Base-by-base conservation (phyloP, 164 flowering plant genomes). In the Vitis amurensis region DNA sequence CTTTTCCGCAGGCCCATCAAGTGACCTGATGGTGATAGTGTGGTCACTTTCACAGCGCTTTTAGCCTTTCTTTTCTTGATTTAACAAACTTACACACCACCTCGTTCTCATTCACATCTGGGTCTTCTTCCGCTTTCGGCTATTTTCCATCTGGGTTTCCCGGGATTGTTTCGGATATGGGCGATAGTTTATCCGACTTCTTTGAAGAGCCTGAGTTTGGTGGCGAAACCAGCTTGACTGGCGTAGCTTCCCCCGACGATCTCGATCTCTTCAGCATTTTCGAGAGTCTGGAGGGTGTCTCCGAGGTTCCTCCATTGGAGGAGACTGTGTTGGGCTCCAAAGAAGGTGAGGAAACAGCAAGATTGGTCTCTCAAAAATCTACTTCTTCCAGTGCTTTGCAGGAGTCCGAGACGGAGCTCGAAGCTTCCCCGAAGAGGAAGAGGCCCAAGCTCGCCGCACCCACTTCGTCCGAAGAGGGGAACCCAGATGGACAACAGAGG, bases 181-280 rank as follows among this genome's bases (percentile, higher is more conserved):
- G 70, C 64, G 87, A 84, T 11, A 66, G 37, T 66, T 73, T 86
- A 13, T 66, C 81, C 13, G 84, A 81, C 12, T 73, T 83, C 56
- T 81, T 89, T 47, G 84, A 83, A 17, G 90, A 82, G 3, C 31
- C 73, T 1, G 85, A 81, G 23, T 81, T 80, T 9, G 77, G 65
- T 4, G 80, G 65, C 8, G 80, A 72, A 27, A 37, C 82, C 16
- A 57, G 67, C 75, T 73, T 86, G 29, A 78, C 63, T 2, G 82
- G 76, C 19, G 71, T 74, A 5, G 69, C 74, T n/a, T 73, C 80
- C 0, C 75, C 79, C 2, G 92, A 89, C n/a, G 91, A 94, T 51
- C 77, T 91, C n/a, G 91, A 94, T 51, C 77, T 91, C 17, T 94
- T 88, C 57, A 83, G 86, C 58, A 69, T 91, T 58, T 77, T 94